phyloP scores from a whole-genome alignment of 2,329 filamentous ascomycete genomes.

The Penicillium sp. region DNA sequence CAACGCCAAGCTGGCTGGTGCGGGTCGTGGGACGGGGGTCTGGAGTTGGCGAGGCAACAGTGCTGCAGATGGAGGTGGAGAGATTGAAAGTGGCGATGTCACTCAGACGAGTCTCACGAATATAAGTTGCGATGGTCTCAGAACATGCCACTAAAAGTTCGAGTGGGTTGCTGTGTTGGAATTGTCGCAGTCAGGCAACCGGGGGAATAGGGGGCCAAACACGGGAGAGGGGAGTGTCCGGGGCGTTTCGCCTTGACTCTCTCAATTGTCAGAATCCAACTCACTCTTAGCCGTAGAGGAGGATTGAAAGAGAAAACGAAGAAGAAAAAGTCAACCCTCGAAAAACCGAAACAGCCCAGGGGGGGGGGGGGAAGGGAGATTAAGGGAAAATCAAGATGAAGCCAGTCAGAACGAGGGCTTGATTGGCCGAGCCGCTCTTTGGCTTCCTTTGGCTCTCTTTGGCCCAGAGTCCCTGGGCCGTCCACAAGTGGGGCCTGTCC shows the following conservation, averaged over 20 bases:
- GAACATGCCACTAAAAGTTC: background rate
- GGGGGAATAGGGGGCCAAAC: slow-evolving; percentile 9
- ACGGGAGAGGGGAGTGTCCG: background rate
- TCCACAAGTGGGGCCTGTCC: background rate
- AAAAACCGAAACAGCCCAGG: background rate
- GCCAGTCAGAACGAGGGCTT: slow-evolving; percentile 4
- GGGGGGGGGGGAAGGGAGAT: background rate
- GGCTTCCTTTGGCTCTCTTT: background rate
- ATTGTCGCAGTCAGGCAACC: slow-evolving; percentile 4
- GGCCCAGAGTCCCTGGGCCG: background rate
- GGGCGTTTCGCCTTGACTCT: background rate
- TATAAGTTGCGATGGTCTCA: background rate
- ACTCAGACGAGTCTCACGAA: background rate
- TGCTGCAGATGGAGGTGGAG: background rate
- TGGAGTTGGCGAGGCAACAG: slow-evolving; percentile 22
- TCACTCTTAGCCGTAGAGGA: slow-evolving; percentile 1
- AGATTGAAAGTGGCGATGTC: background rate
- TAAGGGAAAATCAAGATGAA: slow-evolving; percentile 8
- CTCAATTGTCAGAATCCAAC: background rate
- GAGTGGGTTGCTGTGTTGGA: background rate
- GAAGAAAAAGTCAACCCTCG: background rate
- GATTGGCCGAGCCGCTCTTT: slow-evolving; percentile 10
- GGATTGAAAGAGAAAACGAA: background rate
- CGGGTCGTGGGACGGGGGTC: slow-evolving; percentile 13
- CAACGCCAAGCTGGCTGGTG: slow-evolving; percentile 22